Evolutionary conservation across 1,284 basidiomycete genomes (phyloP), one percentile per base, ranked within the genome.

Genomic region (Cutaneotrichosporon sp.): DNA sequence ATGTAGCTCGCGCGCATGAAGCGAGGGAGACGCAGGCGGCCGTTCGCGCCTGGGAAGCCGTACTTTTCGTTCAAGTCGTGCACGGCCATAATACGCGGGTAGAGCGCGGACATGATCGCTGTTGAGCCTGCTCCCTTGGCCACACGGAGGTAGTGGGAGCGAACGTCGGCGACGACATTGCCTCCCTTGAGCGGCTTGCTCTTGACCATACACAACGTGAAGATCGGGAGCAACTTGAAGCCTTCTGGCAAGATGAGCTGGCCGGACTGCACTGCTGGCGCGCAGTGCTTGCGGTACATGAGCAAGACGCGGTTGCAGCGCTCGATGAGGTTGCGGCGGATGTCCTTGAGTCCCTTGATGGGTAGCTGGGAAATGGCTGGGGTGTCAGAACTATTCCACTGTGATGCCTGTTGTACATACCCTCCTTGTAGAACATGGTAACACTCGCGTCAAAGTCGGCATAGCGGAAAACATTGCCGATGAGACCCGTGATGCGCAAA

Each of bases 161-260:
- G 86, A 17, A 96, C 90, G 65, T 98, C 96, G 14, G 92, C 87
- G 5, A 89, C 85, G 41, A 98, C 92, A 66, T 84, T 86, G 44
- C 88, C 84, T 83, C 91, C 89, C 83, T 97, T 96, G 39, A 98
- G 76, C 24, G 91, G 84, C 72, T 97, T 96, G 55, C 82, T 84
- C 77, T 99, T 99, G 57, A 87, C 82, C 56, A 98, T 82, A 6
- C 85, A 86, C 6, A 98, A 79, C 2, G 83, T 82, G 68, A 88
- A 94, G 16, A 93, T 78, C 0, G 93, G 91, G 49, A 98, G 79
- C 2, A 88, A 81, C 71, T 89, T 88, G 80, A 93, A 94, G 2
- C 86, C 86, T 75, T 98, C 96, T 1, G 96, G 96, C 29, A 98
- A 82, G 60, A 99, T 89, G 59, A 90, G 90, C 79, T 97, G 94